Conservation (phyloP, 176 grass and related monocot species). For the Secale cereale region DNA sequence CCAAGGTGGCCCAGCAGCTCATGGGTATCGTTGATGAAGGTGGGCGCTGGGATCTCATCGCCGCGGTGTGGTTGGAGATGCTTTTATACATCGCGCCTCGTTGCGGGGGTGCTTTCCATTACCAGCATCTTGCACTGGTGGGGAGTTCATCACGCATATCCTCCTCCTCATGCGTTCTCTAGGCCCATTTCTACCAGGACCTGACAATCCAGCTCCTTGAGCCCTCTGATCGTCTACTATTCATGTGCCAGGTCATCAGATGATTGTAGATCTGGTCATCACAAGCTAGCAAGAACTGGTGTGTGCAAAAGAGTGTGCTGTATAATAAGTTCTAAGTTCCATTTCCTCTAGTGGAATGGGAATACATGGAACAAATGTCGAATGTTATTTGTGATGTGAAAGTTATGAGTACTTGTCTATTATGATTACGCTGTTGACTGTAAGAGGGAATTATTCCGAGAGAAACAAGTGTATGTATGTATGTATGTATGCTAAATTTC, state of each 20-base stretch:
- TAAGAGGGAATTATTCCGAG: not conserved
- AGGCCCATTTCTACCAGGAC: not conserved
- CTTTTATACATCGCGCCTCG: not conserved
- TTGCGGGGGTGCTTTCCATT: not conserved
- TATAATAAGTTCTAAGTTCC: not conserved
- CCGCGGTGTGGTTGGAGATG: not conserved
- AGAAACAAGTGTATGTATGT: not conserved
- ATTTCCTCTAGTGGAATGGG: not conserved
- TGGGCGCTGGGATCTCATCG: not conserved
- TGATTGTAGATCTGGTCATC: not conserved
- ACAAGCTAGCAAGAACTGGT: not conserved
- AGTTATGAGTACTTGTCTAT: not conserved
- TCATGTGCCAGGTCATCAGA: not conserved
- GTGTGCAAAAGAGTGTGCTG: not conserved
- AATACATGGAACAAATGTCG: not conserved
- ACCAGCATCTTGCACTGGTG: not conserved
- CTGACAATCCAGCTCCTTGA: not conserved
- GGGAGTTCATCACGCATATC: slow-evolving; percentile 15
- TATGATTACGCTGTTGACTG: not conserved
- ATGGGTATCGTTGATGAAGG: fast-evolving
- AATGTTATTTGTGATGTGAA: not conserved
- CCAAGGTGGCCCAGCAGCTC: not conserved
- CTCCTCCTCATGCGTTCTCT: not conserved
- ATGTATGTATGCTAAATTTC: not conserved
- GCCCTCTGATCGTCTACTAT: not conserved